Percentiles rank a stretch among this genome's conserved stretches.
These are phyloP conservation scores for Patellaria atrata DNA, from an alignment of 495 filamentous ascomycete genomes.

Conservation along the genomic window DNA sequence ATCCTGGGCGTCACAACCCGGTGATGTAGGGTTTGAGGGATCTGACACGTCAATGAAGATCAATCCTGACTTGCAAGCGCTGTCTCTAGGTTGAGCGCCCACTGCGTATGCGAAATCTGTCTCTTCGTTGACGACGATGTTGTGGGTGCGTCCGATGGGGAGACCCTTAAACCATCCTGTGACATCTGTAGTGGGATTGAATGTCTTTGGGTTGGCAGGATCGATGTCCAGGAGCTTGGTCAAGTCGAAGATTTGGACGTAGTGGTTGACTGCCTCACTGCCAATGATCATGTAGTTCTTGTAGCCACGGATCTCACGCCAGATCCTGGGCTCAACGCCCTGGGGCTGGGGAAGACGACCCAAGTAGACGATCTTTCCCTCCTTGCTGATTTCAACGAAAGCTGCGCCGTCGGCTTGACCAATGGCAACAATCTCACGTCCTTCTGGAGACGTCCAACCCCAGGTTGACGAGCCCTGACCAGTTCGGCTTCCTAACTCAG, in stretches of 20 bases:
- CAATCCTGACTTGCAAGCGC: conserved; percentile 35
- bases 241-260: conserved; percentile 25
- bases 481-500: conserved; percentile 31
- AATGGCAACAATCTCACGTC: conserved; percentile 44
- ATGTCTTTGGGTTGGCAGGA: conserved; percentile 22
- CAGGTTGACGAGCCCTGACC: conserved; percentile 27
- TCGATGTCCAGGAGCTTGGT: conserved; percentile 20
- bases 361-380: conserved; percentile 40
- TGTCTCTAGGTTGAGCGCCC: conserved; percentile 32
- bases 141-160: conserved; percentile 29
- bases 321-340: conserved; percentile 8
- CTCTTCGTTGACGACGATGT: conserved; percentile 32
- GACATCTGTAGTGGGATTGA: conserved; percentile 23
- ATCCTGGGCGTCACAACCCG: conserved; percentile 38
- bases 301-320: conserved; percentile 17
- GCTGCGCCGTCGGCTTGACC: conserved; percentile 43
- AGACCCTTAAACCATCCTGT: conserved; percentile 26
- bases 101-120: conserved; percentile 38
- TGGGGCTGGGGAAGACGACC: conserved; percentile 28
- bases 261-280: conserved; percentile 12
- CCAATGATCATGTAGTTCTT: conserved; percentile 17
- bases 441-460: conserved; percentile 43
- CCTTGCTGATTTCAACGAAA: conserved; percentile 37
- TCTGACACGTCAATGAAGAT: conserved; percentile 37
- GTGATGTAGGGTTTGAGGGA: conserved; percentile 31